These are phyloP conservation scores for Mortierella claussenii DNA, from an alignment of 192 early-diverging fungal species.

Conservation along the genomic window DNA sequence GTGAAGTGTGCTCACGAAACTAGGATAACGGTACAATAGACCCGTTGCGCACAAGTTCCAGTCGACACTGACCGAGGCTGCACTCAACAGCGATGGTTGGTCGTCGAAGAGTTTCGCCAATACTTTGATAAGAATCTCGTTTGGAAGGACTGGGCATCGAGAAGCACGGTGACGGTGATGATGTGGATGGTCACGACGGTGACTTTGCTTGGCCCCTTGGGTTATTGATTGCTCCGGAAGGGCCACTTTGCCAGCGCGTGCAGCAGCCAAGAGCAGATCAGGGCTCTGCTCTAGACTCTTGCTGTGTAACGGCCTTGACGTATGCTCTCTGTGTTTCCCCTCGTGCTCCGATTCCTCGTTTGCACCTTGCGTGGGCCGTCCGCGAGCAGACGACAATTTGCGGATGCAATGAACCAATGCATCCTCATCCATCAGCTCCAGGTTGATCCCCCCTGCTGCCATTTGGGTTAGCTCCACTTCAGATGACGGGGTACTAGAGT, in stretches of 20 bases:
- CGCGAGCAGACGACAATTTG: constrained; percentile 4
- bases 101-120: constrained; percentile 35
- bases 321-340: no score
- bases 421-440: constrained; percentile 14
- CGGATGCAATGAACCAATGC: constrained; percentile 4
- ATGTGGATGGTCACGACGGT: no score
- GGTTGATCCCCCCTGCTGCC: neutral
- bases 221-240: no score
- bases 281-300: no score
- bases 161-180: no score
- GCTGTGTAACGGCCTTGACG: no score
- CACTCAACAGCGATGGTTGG: constrained; percentile 42
- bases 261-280: no score
- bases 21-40: constrained; percentile 50
- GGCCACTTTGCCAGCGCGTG: constrained; percentile 25
- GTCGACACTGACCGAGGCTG: constrained; percentile 51
- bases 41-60: constrained; percentile 57
- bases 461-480: neutral
- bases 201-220: no score
- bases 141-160: constrained; percentile 26
- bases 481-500: neutral
- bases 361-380: no score
- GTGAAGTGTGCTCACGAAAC: constrained; percentile 53
- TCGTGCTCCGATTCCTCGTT: no score
- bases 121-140: constrained; percentile 58